Conservation (phyloP, 148 eudicot genomes). For the Rhododendron ferrugineum region DNA sequence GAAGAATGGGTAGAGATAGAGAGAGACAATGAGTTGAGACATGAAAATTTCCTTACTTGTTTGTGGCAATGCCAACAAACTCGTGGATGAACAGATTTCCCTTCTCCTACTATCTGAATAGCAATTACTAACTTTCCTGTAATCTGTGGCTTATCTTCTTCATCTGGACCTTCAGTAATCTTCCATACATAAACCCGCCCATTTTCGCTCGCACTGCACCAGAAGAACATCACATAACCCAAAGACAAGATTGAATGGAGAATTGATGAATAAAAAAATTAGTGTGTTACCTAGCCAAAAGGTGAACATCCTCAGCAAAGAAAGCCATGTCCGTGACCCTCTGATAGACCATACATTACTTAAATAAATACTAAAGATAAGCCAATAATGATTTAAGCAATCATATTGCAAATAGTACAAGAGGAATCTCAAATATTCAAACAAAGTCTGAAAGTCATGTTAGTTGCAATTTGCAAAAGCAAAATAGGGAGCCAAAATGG, state of each 20-base stretch:
- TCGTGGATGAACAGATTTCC: constrained; percentile 82
- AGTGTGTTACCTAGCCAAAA: constrained; percentile 74
- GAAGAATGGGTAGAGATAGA: not conserved
- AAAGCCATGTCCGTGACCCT: constrained; percentile 99
- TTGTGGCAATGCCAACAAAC: constrained; percentile 99
- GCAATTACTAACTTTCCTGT: constrained; percentile 70
- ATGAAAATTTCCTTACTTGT: constrained; percentile 47
- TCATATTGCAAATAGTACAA: not conserved
- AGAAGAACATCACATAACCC: constrained; percentile 17
- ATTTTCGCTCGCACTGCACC: constrained; percentile 85
- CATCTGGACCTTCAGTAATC: constrained; percentile 84
- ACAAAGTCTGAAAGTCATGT: not conserved
- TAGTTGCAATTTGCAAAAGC: not conserved
- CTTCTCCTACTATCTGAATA: constrained; percentile 67
- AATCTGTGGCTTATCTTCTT: constrained; percentile 86
- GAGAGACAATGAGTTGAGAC: not conserved
- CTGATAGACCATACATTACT: constrained; percentile 32
- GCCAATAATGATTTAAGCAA: not conserved
- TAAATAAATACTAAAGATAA: not conserved
- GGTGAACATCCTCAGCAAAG: constrained; percentile 99
- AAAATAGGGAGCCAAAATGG: not conserved
- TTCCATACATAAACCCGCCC: constrained; percentile 92
- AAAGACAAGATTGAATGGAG: constrained; percentile 3
- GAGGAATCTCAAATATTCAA: not conserved
- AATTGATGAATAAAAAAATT: constrained; percentile 1